These are phyloP conservation scores for Irpex sp. DNA, from an alignment of 1,284 basidiomycete species.

Conservation along the genomic window DNA sequence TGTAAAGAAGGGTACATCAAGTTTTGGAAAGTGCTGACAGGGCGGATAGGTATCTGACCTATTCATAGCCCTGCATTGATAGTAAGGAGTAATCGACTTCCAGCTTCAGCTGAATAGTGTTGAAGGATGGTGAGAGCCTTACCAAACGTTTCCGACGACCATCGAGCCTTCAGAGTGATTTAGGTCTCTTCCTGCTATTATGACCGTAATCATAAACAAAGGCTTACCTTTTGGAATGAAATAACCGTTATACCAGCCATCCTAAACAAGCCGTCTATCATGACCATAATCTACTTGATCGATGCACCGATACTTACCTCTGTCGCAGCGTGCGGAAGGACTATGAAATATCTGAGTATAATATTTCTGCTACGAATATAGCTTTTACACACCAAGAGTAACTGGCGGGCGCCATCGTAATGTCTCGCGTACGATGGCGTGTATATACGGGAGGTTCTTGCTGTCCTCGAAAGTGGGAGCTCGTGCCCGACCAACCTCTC, in stretches of 20 bases:
- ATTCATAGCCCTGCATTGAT: neutral
- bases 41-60: no score
- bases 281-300: no score
- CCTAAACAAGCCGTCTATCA: neutral
- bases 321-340: neutral
- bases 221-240: neutral
- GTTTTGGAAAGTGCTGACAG: no score
- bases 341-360: neutral
- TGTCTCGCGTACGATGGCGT: constrained; percentile 1
- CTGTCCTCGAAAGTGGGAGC: neutral
- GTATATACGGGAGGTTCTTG: neutral
- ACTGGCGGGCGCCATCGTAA: neutral
- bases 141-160: neutral
- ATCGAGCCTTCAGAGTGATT: neutral
- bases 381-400: neutral
- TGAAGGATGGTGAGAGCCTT: neutral
- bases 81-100: neutral
- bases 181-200: no score
- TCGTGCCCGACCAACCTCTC: neutral
- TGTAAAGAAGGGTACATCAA: neutral
- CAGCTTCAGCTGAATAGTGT: no score
- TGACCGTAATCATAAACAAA: no score
- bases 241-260: neutral
- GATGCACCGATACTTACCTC: neutral
- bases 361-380: no score